Base-by-base conservation (phyloP, 306 rosid species). In the Gastrolobium bilobum region DNA sequence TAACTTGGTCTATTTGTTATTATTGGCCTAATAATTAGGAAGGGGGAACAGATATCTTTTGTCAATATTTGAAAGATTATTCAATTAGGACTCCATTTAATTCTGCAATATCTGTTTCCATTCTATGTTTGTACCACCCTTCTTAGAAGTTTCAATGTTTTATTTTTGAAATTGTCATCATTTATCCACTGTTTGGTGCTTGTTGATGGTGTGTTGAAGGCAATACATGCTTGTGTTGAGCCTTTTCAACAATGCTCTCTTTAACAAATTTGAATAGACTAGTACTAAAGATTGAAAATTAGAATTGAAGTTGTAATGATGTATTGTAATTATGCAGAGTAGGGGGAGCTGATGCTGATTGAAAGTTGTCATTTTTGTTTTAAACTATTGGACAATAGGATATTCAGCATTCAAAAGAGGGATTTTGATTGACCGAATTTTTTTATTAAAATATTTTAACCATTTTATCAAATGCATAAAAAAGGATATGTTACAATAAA, bases 321-420 rank as follows among this genome's bases (percentile, higher is more conserved):
- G 50, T 53, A 66, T 54, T 73, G 73, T 26, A 54, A 33, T 61
- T 62, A 63, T 63, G 74, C 75, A 31, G 68, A 14, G 34, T 72
- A 40, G 51, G 50, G 47, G 29, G 57, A 73, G 68, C 68, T 10
- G 40, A 62, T n/a, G 68, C 68, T 10, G 40, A 62, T n/a, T 11
- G 63, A 31, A 52, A 73, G 51, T 64, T 68, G 38, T 80, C 14
- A 33, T 67, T 56, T 58, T 53, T 52, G 59, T 44, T 33, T 68
- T 35, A 20, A 54, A 69, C 61, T 69, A 54, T 69, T 70, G 54
- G 31, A 60, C 43, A 20, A 69, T 59, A 40, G 20, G 35, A 20
- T 29, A 59, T 69, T 69, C 11, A 43, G 72, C 52, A 66, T 53
- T 77, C 44, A 42, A 33, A 50, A 42, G 47, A 76, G 4, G 30